Base-by-base conservation (phyloP, 495 filamentous ascomycete species). In the Xanthoparmelia taractica region DNA sequence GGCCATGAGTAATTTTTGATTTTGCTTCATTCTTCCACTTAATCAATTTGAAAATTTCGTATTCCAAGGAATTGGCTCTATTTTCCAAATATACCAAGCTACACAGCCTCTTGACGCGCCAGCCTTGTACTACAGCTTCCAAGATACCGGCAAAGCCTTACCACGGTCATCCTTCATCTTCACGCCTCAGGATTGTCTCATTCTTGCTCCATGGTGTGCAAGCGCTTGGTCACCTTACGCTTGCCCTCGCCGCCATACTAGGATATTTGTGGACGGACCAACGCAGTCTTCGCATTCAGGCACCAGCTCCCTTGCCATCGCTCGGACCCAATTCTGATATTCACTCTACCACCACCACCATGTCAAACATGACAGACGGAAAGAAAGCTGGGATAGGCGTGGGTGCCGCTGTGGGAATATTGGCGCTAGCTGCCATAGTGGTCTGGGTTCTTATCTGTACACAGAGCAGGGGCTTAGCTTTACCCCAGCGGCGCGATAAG, bases 341-440 rank as follows among this genome's bases (percentile, higher is more conserved):
- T 4, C 13, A 15, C 1, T n/a, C 29, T 20, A 33, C 50, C 31
- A 52, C 50, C 31, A 52, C 5, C 27, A 54, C 20, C 29, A 54
- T 54, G 50, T 33, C 50, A 31, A 33, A 54, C 50, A 54, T 54
- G 50, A 54, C 50, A 8, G 50, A 54, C 11, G 50, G 50, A 54
- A 54, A 13, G 29, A 54, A 54, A 34, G 50, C 50, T 33, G 29
- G 50, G 15, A 54, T 54, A 54, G 50, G 50, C 15, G 17, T 54
- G 20, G 50, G 50, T 54, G 29, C 17, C 29, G 17, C 29, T 0
- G 50, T 54, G 29, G 50, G 50, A n/a, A 10, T 54, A 33, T 11
- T 54, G 29, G 50, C 50, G 17, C 15, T 54, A 11, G 50, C 50
- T 54, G 50, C 50, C 4, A 54, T 54, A 0, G 50, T 54, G 50